A percentile compares a stretch with the other conserved stretches of the same genome.
Evolutionary conservation across 257 asterid species (phyloP).

Genomic region (Fraxinus anomala): DNA sequence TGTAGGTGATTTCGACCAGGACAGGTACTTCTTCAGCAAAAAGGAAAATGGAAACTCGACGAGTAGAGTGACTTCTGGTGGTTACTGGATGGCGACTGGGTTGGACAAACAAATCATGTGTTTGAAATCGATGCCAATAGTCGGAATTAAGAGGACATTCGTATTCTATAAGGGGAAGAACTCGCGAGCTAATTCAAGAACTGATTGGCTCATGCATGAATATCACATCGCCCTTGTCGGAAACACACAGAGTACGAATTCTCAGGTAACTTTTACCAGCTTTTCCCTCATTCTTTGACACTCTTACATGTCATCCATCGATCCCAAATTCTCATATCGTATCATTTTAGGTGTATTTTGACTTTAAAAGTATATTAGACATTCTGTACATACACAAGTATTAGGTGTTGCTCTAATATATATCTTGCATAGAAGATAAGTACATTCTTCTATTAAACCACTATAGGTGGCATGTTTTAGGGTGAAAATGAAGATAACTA

Average conservation of each 20-base stretch:
- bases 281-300: neutral
- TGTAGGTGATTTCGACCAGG: constrained; percentile 56
- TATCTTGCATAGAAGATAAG: too few relatives aligned
- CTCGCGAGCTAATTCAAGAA: constrained; percentile 26
- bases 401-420: too few relatives aligned
- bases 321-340: neutral
- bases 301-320: neutral
- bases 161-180: constrained; percentile 54
- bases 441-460: too few relatives aligned
- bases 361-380: neutral
- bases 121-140: constrained; percentile 46
- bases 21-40: constrained; percentile 57
- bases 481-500: too few relatives aligned
- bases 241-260: constrained; percentile 20
- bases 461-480: too few relatives aligned
- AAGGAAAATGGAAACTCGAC: constrained; percentile 34
- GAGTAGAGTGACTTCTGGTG: constrained; percentile 38
- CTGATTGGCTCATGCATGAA: constrained; percentile 71
- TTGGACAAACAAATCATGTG: constrained; percentile 45
- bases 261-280: constrained; percentile 30
- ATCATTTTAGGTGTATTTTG: neutral
- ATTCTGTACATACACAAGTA: too few relatives aligned
- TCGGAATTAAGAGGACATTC: constrained; percentile 62
- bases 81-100: constrained; percentile 62
- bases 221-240: constrained; percentile 49